Conservation (phyloP, 2,329 filamentous ascomycete genomes). For the Sporothrix mexicana region DNA sequence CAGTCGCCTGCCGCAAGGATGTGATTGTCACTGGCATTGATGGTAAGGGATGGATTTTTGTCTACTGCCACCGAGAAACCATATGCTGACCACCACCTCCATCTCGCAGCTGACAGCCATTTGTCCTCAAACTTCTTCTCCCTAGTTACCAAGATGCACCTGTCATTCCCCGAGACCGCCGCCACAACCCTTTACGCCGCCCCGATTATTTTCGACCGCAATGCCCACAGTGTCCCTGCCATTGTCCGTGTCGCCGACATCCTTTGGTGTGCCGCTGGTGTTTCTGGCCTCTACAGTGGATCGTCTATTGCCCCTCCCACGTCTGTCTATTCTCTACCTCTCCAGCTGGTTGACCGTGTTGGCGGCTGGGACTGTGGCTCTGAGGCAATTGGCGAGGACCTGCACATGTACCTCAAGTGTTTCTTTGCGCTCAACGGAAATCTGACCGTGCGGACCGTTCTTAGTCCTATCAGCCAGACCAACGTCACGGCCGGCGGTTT, state of each 20-base stretch:
- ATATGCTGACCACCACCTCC: slow-evolving; percentile 42
- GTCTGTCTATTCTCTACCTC: slow-evolving; percentile 73
- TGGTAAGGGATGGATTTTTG: slow-evolving; percentile 56
- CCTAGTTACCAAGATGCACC: slow-evolving; percentile 67
- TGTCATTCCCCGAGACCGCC: slow-evolving; percentile 63
- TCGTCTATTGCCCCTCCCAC: slow-evolving; percentile 72
- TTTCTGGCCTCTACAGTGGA: slow-evolving; percentile 69
- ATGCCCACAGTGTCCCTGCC: slow-evolving; percentile 69
- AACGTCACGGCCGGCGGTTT: slow-evolving; percentile 68
- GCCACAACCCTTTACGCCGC: slow-evolving; percentile 69
- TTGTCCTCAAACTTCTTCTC: slow-evolving; percentile 71
- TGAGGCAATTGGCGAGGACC: slow-evolving; percentile 75
- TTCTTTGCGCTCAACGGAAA: slow-evolving; percentile 77
- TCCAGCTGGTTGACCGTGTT: slow-evolving; percentile 70
- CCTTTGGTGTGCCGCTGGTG: slow-evolving; percentile 72
- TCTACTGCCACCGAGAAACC: background rate
- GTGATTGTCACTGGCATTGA: slow-evolving; percentile 75
- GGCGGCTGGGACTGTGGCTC: slow-evolving; percentile 74
- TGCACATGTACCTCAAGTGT: slow-evolving; percentile 80
- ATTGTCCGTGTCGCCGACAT: slow-evolving; percentile 74
- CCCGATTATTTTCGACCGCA: slow-evolving; percentile 76
- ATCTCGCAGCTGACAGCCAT: slow-evolving; percentile 68
- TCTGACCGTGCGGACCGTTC: slow-evolving; percentile 66
- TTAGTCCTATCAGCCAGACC: slow-evolving; percentile 74
- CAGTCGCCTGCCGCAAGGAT: slow-evolving; percentile 59